Evolutionary conservation across 257 asterid genomes (phyloP).

Genomic region (Penstemon davidsonii): DNA sequence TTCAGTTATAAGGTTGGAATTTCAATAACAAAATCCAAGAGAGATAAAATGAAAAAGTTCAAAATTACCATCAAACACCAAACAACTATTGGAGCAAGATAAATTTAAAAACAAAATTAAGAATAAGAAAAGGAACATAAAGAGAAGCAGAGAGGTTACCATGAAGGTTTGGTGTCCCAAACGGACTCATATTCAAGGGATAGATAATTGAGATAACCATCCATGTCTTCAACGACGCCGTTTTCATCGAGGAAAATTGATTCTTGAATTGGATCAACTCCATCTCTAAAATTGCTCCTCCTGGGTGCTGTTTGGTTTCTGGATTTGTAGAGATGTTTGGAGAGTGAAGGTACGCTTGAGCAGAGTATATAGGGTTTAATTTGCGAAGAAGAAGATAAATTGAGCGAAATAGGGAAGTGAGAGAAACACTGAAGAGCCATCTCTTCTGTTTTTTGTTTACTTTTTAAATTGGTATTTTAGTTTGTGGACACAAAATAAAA

Average conservation of each 20-base stretch:
- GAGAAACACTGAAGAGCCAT: conserved; percentile 33
- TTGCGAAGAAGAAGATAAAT: conserved; percentile 30
- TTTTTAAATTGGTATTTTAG: not conserved
- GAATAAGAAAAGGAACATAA: not conserved
- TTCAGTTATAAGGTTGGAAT: no score
- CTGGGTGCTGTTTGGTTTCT: conserved; percentile 28
- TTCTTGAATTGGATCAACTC: conserved; percentile 39
- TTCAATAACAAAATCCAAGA: no score
- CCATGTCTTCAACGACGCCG: conserved; percentile 90
- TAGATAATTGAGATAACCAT: conserved; percentile 75
- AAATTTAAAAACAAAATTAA: not conserved
- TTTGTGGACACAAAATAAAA: no score
- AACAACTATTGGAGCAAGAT: not conserved
- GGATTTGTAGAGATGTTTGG: conserved; percentile 7
- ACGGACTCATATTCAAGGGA: conserved; percentile 90
- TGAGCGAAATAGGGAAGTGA: conserved; percentile 31
- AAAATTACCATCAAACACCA: not conserved
- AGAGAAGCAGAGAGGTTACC: conserved; percentile 38
- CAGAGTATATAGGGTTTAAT: conserved; percentile 26
- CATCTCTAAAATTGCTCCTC: conserved; percentile 39
- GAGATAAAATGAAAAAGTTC: no score
- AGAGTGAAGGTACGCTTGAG: conserved; percentile 9
- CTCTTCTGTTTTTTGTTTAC: conserved; percentile 20
- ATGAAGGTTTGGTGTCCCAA: conserved; percentile 95
- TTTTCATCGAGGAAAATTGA: conserved; percentile 59